A percentile compares a stretch with the other conserved stretches of the same genome.
These are phyloP conservation scores for Alternaria sp. DNA, from an alignment of 2,329 filamentous ascomycete species.

Conservation along the genomic window DNA sequence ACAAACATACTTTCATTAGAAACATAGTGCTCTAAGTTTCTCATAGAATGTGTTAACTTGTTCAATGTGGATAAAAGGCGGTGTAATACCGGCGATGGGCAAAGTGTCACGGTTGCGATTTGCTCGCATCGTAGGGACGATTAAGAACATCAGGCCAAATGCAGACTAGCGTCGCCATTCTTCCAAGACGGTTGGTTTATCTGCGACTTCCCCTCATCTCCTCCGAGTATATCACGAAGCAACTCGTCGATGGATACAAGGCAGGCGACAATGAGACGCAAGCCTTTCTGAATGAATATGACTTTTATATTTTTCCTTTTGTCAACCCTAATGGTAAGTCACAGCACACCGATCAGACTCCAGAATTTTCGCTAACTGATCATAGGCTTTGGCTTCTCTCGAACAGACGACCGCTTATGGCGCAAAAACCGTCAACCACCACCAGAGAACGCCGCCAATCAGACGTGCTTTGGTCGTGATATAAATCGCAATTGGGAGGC, in stretches of 20 bases:
- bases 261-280: conserved; percentile 44
- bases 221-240: conserved; percentile 42
- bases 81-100: too few relatives aligned
- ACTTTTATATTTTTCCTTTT: conserved; percentile 47
- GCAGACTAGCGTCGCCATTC: neutral
- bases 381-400: conserved; percentile 45
- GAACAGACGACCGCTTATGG: conserved; percentile 48
- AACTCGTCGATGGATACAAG: conserved; percentile 41
- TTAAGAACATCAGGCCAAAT: neutral
- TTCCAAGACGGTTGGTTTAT: neutral
- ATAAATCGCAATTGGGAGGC: conserved; percentile 49
- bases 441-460: conserved; percentile 35
- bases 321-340: conserved; percentile 44
- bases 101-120: neutral
- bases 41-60: neutral
- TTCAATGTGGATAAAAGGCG: neutral
- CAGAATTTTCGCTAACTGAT: neutral
- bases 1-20: too few relatives aligned
- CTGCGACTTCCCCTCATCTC: conserved; percentile 6
- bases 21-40: too few relatives aligned
- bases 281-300: conserved; percentile 39
- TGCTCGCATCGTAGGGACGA: neutral
- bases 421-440: conserved; percentile 47
- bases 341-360: neutral
- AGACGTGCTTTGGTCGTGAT: conserved; percentile 45